Evolutionary conservation across 495 filamentous ascomycete genomes (phyloP), one percentile per base, ranked within the genome.

Genomic region (Terfezia boudieri): DNA sequence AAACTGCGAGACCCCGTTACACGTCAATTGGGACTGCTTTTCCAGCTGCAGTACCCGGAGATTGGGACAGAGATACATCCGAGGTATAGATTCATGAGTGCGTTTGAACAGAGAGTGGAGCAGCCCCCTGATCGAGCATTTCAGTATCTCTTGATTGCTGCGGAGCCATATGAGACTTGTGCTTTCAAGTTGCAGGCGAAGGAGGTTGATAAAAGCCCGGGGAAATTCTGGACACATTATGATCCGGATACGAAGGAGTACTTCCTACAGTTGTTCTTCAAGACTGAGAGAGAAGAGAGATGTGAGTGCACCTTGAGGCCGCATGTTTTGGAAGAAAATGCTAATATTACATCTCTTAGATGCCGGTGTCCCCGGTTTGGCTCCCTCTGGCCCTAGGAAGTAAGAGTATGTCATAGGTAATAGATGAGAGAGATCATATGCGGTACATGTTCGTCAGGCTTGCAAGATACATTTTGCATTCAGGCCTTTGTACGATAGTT

Each of bases 261-360:
- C 64, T 96, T 86, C 84, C 74, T 95, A n/a, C 90, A 96, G 73
- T 75, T 99, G 53, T 84, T 95, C 75, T 99, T 96, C 71, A 88
- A 95, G 77, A 96, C 92, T 41, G 90, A 99, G 74, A 76, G 90
- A 53, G 90, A 96, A 72, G 90, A 96, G 75, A 71, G 90, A 58
- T 99, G 41, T 46, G 17, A 46, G 41, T 46, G 41, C 17, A 14
- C 41, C 4, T 46, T 46, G 7, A 32, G 26, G 26, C 7, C 26
- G 4, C 7, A 32, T 5, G 26, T 4, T 46, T 5, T 46, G 41
- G 41, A 14, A 5, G 4, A 9, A 14, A 9, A 14, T 14, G 8
- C 41, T 46, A 46, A 46, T 20, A n/a, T 3, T 46, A 14, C 12
- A 46, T 46, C 14, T 46, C 17, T 14, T 20, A 46, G 41, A 92